Percentiles rank a stretch among this genome's conserved stretches.
phyloP scores from a whole-genome alignment of 306 rosid genomes.

The Lotus japonicus region DNA sequence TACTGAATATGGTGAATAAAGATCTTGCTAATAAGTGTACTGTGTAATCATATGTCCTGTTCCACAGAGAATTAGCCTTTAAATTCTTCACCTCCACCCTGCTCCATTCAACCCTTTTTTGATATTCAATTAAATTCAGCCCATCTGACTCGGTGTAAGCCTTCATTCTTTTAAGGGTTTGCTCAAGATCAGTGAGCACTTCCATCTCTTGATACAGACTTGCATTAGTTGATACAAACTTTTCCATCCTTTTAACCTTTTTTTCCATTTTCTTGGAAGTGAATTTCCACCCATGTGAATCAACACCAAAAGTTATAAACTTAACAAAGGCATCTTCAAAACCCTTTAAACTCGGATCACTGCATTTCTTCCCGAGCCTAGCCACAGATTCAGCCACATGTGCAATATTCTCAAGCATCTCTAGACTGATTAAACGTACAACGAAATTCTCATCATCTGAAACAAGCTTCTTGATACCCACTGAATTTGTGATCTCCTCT shows the following conservation, averaged over 20 bases:
- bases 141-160: conserved; percentile 41
- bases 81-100: conserved; percentile 73
- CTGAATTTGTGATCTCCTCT: conserved; percentile 67
- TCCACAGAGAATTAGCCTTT: conserved; percentile 72
- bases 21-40: conserved; percentile 65
- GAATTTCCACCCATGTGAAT: conserved; percentile 67
- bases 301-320: conserved; percentile 47
- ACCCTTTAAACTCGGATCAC: conserved; percentile 58
- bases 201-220: conserved; percentile 93
- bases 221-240: conserved; percentile 67
- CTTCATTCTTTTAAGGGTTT: conserved; percentile 72
- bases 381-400: conserved; percentile 76
- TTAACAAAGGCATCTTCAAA: conserved; percentile 54
- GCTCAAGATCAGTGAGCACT: conserved; percentile 83
- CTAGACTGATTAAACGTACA: conserved; percentile 54
- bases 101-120: conserved; percentile 75
- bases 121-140: conserved; percentile 54
- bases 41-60: conserved; percentile 72
- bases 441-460: conserved; percentile 71
- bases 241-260: conserved; percentile 87
- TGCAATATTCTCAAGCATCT: conserved; percentile 63
- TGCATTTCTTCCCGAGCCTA: conserved; percentile 80
- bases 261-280: conserved; percentile 74
- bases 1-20: conserved; percentile 62
- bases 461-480: conserved; percentile 73